Evolutionary conservation across 768 basidiomycete species (phyloP).

Genomic region (Glaciozyma antarctica): DNA sequence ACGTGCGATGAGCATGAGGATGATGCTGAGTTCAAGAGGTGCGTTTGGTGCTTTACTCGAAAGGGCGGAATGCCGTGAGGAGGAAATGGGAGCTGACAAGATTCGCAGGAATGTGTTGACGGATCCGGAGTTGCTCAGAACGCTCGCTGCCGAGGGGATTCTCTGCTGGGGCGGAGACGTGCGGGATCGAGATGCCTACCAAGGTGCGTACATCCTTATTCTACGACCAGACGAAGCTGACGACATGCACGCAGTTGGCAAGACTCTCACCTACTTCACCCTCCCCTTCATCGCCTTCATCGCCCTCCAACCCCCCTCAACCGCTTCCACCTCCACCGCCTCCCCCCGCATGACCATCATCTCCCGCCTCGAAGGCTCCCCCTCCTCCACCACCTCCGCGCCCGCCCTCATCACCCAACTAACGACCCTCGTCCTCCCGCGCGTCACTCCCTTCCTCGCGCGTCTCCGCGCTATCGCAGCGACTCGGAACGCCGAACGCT

Average conservation of each 20-base stretch:
- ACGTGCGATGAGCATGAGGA: conserved; percentile 87
- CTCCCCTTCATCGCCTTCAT: conserved; percentile 90
- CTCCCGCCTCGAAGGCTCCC: conserved; percentile 68
- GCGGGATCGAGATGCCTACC: conserved; percentile 69
- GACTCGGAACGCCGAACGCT: conserved; percentile 47
- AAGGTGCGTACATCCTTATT: conserved; percentile 43
- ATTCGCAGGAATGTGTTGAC: conserved; percentile 59
- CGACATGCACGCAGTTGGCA: conserved; percentile 42
- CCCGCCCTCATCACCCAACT: conserved; percentile 58
- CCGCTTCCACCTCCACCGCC: conserved; percentile 38
- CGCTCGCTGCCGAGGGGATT: conserved; percentile 47
- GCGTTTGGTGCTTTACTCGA: conserved; percentile 20
- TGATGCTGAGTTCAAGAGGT: conserved; percentile 77
- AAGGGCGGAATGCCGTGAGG: not conserved
- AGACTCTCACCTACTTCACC: conserved; percentile 65
- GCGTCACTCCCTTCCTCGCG: conserved; percentile 63
- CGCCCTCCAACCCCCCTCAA: conserved; percentile 61
- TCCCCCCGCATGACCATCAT: conserved; percentile 57
- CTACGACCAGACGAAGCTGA: conserved; percentile 37
- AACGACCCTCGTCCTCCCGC: conserved; percentile 62
- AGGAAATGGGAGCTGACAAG: not conserved
- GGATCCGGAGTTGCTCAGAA: conserved; percentile 57
- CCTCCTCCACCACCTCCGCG: conserved; percentile 45
- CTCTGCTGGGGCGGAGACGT: conserved; percentile 86
- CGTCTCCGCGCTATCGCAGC: conserved; percentile 48